Evolutionary conservation across 176 grass and related monocot species (phyloP).

Genomic region (Aegilops bicornis): DNA sequence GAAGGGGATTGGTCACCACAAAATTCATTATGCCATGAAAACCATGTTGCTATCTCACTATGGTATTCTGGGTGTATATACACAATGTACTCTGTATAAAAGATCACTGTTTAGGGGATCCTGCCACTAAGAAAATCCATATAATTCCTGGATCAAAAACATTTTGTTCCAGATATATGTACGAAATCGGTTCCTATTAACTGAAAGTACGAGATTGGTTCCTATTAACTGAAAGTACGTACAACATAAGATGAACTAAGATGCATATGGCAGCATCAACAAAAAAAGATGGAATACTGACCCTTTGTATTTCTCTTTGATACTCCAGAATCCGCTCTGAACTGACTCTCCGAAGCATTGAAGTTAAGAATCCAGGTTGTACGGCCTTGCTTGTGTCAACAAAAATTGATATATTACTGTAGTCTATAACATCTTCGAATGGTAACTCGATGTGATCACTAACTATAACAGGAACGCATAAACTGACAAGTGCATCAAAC

Average conservation of each 20-base stretch:
- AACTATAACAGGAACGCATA: slow-evolving; percentile 80
- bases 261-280: neutral
- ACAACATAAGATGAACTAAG: neutral
- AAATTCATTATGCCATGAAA: neutral
- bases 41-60: neutral
- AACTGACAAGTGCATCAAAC: slow-evolving; percentile 81
- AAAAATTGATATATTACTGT: slow-evolving; percentile 82
- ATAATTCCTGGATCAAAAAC: neutral
- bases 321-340: slow-evolving; percentile 68
- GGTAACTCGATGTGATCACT: slow-evolving; percentile 77
- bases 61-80: neutral
- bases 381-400: slow-evolving; percentile 69
- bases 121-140: neutral
- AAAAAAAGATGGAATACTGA: slow-evolving; percentile 35
- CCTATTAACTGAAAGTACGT: neutral
- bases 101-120: neutral
- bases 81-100: slow-evolving; percentile 5
- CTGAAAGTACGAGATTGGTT: neutral
- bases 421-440: slow-evolving; percentile 87
- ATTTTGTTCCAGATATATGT: neutral
- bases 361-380: slow-evolving; percentile 64
- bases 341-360: slow-evolving; percentile 56
- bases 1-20: neutral
- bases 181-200: neutral
- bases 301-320: slow-evolving; percentile 86